These are phyloP conservation scores for Penicillium waksmanii DNA, from an alignment of 495 filamentous ascomycete genomes.

Conservation along the genomic window DNA sequence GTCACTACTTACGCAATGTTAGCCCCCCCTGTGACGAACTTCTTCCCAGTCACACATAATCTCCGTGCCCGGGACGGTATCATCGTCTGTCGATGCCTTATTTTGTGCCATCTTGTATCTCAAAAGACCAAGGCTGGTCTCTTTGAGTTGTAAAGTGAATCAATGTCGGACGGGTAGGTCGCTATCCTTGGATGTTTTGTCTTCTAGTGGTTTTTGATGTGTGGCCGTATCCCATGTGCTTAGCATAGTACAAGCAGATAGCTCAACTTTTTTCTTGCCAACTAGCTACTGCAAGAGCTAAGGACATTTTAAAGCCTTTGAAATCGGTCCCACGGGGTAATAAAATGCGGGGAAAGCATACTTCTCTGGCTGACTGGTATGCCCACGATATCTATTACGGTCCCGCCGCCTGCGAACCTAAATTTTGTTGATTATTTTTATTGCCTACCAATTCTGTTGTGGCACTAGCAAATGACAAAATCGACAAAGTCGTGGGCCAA, in stretches of 20 bases:
- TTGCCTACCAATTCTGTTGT: neutral
- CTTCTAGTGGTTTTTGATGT: no score
- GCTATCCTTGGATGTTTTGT: no score
- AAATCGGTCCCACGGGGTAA: neutral
- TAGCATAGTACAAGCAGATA: no score
- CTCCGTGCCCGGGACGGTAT: neutral
- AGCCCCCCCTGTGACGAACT: neutral
- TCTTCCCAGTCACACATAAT: slow-evolving; percentile 1
- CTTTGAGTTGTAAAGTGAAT: no score
- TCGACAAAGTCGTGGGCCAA: no score
- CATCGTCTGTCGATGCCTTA: neutral
- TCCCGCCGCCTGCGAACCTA: neutral
- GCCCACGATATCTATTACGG: neutral
- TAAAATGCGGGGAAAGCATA: neutral
- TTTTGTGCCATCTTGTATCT: neutral
- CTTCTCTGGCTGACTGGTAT: neutral
- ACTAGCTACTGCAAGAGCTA: neutral
- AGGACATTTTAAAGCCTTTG: neutral
- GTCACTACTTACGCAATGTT: neutral
- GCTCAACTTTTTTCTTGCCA: no score
- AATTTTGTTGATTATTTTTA: neutral
- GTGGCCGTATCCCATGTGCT: no score
- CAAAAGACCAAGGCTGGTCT: no score
- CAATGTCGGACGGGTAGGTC: no score
- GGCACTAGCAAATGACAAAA: no score